Percentiles rank a stretch among this genome's conserved stretches.
These are phyloP conservation scores for Schizosaccharomyces osmophilus DNA, from an alignment of 805 yeast genomes.

Conservation along the genomic window DNA sequence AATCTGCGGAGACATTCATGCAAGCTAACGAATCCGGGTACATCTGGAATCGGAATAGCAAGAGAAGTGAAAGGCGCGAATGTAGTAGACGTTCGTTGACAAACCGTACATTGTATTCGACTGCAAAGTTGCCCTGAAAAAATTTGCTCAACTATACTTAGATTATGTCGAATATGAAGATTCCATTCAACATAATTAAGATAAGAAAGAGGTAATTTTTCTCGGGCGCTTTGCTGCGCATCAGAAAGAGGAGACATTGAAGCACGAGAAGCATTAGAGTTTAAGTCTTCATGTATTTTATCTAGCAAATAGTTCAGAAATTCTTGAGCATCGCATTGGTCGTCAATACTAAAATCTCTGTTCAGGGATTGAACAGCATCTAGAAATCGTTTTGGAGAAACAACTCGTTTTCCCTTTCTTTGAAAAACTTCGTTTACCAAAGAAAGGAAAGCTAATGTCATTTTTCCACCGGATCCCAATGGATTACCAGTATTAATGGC, in stretches of 20 bases:
- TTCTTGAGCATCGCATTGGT: conserved; percentile 74
- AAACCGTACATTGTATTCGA: conserved; percentile 46
- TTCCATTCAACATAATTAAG: conserved; percentile 89
- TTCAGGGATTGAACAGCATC: not conserved
- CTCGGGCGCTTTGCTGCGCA: conserved; percentile 51
- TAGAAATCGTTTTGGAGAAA: not conserved
- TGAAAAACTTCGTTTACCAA: conserved; percentile 25
- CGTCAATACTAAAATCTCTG: conserved; percentile 31
- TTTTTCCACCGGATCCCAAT: conserved; percentile 58
- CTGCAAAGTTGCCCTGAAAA: conserved; percentile 80
- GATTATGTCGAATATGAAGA: conserved; percentile 51
- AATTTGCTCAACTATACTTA: conserved; percentile 53
- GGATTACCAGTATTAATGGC: conserved; percentile 41
- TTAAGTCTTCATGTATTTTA: conserved; percentile 61
- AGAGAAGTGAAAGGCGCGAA: conserved; percentile 61
- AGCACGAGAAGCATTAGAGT: conserved; percentile 33
- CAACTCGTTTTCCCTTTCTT: not conserved
- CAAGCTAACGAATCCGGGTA: conserved; percentile 22
- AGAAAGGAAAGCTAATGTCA: conserved; percentile 51
- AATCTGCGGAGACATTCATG: conserved; percentile 43
- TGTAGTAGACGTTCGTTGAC: conserved; percentile 60
- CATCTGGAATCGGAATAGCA: conserved; percentile 39
- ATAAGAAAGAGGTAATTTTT: conserved; percentile 43
- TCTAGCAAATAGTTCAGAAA: conserved; percentile 54
- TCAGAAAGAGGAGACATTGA: conserved; percentile 35